These are phyloP conservation scores for Breynia disticha DNA, from an alignment of 441 rosid genomes.

Conservation along the genomic window DNA sequence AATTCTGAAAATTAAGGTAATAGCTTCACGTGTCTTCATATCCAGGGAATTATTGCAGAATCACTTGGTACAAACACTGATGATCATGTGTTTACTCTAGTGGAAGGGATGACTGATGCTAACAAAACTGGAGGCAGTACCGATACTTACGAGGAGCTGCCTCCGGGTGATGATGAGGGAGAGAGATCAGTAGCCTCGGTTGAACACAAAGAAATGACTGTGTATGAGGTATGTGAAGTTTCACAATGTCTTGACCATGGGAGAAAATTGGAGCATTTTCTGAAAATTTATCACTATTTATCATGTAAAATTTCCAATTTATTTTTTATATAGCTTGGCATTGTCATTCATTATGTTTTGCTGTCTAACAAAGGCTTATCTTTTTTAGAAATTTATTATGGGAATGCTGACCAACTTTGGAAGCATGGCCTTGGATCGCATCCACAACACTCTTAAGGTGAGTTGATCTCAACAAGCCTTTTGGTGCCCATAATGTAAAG, in stretches of 20 bases:
- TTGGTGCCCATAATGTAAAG: neutral
- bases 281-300: too few species aligned
- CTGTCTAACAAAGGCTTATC: constrained; percentile 17
- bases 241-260: neutral
- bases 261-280: too few species aligned
- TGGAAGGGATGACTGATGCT: constrained; percentile 54
- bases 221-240: constrained; percentile 57
- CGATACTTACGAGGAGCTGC: constrained; percentile 49
- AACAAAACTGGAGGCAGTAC: constrained; percentile 41
- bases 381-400: constrained; percentile 75
- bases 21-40: constrained; percentile 9
- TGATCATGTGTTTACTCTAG: constrained; percentile 43
- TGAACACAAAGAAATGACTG: constrained; percentile 82
- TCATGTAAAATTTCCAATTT: too few species aligned
- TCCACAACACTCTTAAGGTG: constrained; percentile 90
- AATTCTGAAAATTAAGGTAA: constrained; percentile 1
- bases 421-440: constrained; percentile 75
- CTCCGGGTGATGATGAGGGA: constrained; percentile 73
- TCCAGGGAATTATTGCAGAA: constrained; percentile 75
- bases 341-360: neutral
- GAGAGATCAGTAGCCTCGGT: constrained; percentile 62
- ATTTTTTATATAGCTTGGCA: too few species aligned
- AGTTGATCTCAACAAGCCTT: constrained; percentile 10
- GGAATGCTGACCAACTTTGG: constrained; percentile 97
- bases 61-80: constrained; percentile 29